These are phyloP conservation scores for Leccinellum albellum DNA, from an alignment of 768 basidiomycete species.

Conservation along the genomic window DNA sequence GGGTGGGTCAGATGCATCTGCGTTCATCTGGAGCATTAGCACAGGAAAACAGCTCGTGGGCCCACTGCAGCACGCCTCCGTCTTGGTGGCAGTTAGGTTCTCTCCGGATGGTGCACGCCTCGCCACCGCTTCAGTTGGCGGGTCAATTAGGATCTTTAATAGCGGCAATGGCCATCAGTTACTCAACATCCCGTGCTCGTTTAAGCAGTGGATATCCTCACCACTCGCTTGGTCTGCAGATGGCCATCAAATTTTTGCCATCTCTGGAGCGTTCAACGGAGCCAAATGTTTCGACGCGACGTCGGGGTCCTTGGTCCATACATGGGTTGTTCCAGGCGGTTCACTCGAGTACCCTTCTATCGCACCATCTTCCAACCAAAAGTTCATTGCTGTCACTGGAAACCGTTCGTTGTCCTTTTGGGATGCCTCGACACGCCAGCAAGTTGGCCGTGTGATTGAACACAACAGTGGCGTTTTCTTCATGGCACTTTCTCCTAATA, in stretches of 20 bases:
- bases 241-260: not conserved
- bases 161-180: not conserved
- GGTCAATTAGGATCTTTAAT: not conserved
- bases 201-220: not conserved
- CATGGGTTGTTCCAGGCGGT: not conserved
- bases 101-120: not conserved
- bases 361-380: not conserved
- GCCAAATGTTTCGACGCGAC: not conserved
- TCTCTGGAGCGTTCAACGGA: not conserved
- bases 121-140: not conserved
- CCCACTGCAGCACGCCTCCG: not conserved
- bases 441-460: not conserved
- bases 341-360: not conserved
- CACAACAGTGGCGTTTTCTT: not conserved
- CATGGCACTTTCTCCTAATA: not conserved
- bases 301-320: not conserved
- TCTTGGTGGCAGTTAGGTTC: not conserved
- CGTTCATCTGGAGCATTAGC: not conserved
- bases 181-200: not conserved
- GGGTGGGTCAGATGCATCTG: not conserved
- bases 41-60: not conserved
- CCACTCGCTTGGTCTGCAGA: not conserved
- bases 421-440: not conserved
- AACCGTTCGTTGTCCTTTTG: not conserved
- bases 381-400: not conserved